Evolutionary conservation across 768 basidiomycete species (phyloP), one percentile per base, ranked within the genome.

Genomic region (Pisolithus tinctorius): DNA sequence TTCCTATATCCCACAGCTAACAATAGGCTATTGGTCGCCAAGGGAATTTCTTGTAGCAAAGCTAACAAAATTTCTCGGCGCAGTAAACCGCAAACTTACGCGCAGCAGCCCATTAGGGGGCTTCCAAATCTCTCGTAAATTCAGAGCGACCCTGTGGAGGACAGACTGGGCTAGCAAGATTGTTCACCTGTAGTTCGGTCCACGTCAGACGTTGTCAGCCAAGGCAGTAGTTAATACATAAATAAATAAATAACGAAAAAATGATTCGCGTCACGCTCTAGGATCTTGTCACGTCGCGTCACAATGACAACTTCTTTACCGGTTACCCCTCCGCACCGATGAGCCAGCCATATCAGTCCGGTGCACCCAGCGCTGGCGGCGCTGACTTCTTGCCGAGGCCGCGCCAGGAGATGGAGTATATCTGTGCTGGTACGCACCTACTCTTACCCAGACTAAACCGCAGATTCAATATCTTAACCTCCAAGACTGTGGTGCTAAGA

Each of bases 401-500:
- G 1, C 75, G 64, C 17, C 74, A 74, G 48, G 84, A 85, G 1
- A 88, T 90, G 84, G 87, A 91, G 65, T 93, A 93, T 58, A 76
- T 88, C 36, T 93, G 90, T 61, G 90, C 90, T 60, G 90, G 90
- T 88, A 64, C 46, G 77, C 52, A 31, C 49, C 31, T 20, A 20
- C 20, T 29, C 47, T 55, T 30, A 41, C 49, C 30, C 45, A 29
- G 25, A 29, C 50, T 6, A 10, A 34, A 25, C 53, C 44, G 29
- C 31, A 16, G 47, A 58, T 29, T 50, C 50, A 60, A 60, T 60
- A 48, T 47, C 20, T 29, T 2, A 27, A 37, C 37, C 42, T 11
- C 45, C 36, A 62, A 92, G 94, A 96, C 65, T 97, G 94, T 65
- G 89, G 91, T 54, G 87, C 86, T 1, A 88, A 88, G 71, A 96